Base-by-base conservation (phyloP, 2,329 filamentous ascomycete species). In the Colletotrichum lindemuthianum region DNA sequence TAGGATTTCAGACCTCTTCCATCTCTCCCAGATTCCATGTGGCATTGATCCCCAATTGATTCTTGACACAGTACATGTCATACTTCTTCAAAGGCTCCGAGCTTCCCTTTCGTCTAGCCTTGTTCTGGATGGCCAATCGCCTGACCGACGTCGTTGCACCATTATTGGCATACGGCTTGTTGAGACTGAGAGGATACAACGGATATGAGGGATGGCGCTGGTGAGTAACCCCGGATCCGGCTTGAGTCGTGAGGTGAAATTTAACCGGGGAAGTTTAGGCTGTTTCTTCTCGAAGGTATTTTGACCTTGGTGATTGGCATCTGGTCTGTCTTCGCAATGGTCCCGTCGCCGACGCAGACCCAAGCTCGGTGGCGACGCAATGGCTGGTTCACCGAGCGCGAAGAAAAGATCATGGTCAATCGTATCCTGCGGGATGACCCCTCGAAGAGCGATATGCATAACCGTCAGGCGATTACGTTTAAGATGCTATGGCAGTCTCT, bases 381-480 rank as follows among this genome's bases (percentile, higher is more conserved):
- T 16, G 84, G 84, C 0, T 88, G 84, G 82, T 88, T 87, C 71
- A 84, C 73, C 3, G 81, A 86, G 55, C 77, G 79, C 3, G 86
- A 87, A 67, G 84, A 88, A 66, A 79, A 80, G 66, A 87, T 88
- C 57, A 80, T 87, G 55, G 82, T 88, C 16, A 87, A 86, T 68
- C 75, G 84, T 2, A 77, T 84, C 13, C 74, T 78, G 2, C 80
- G 85, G 3, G 85, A 88, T 56, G 86, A 86, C 60, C 84, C 84
- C 2, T 79, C 78, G 6, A 84, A 84, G 69, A 79, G 81, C 50
- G 81, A 82, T 58, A 85, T 87, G 80, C 81, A 85, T 69, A 86
- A 86, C 64, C 80, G 83, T 8, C 77, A 85, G 70, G 78, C 79
- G 0, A 78, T 86, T 24, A 83, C 81, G 0, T 74, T 77, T 1